phyloP scores from a whole-genome alignment of 331 rosid genomes.

The Quercus phellos region DNA sequence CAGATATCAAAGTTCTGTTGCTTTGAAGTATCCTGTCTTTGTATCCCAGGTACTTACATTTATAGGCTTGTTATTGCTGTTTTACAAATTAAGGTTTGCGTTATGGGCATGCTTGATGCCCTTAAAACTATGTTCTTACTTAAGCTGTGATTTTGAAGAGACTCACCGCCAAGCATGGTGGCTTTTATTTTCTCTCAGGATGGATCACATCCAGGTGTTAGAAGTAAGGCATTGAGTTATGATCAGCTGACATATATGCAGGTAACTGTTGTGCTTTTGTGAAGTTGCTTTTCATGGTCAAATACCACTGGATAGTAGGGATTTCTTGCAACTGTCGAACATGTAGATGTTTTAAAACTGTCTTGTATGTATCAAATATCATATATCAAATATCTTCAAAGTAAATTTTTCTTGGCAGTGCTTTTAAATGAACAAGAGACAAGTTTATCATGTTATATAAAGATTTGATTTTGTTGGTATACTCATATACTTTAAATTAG shows the following conservation, averaged over 20 bases:
- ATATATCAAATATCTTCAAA: not conserved
- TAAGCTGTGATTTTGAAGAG: slow-evolving; percentile 14
- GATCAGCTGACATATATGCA: slow-evolving; percentile 80
- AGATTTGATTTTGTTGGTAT: slow-evolving; percentile 5
- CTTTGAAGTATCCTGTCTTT: slow-evolving; percentile 79
- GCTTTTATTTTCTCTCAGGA: slow-evolving; percentile 48
- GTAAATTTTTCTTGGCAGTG: not conserved
- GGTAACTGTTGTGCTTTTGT: slow-evolving; percentile 34
- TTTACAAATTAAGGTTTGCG: slow-evolving; percentile 5
- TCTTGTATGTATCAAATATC: not conserved
- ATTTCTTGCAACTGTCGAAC: not conserved
- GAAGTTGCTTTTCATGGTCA: slow-evolving; percentile 14
- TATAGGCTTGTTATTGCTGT: slow-evolving; percentile 19
- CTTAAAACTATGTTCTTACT: slow-evolving; percentile 6
- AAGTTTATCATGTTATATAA: not conserved
- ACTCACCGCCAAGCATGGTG: slow-evolving; percentile 14
- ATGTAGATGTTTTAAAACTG: not conserved
- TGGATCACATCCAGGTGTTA: slow-evolving; percentile 69
- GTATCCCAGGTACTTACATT: slow-evolving; percentile 76
- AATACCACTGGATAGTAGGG: not conserved
- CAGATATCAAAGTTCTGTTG: slow-evolving; percentile 71
- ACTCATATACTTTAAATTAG: slow-evolving; percentile 15
- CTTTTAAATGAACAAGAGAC: not conserved
- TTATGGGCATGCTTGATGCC: slow-evolving; percentile 5
- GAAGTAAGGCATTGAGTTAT: slow-evolving; percentile 71